Evolutionary conservation across 2,329 filamentous ascomycete genomes (phyloP).

Genomic region (Cladosporium sp.): DNA sequence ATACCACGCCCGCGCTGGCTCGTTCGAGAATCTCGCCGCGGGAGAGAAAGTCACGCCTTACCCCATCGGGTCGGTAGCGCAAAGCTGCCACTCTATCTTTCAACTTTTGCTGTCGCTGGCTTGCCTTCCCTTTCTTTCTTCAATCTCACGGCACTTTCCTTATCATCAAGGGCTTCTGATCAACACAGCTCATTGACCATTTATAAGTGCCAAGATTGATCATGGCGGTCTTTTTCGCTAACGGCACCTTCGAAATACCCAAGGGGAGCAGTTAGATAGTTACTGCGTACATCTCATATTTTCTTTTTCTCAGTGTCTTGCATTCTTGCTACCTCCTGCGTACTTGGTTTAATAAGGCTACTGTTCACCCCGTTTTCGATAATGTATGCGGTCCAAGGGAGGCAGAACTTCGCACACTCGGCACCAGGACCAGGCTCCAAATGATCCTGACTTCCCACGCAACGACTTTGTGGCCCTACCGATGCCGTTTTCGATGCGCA

Average conservation of each 20-base stretch:
- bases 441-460: background rate
- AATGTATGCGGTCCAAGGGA: background rate
- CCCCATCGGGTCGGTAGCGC: background rate
- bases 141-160: slow-evolving; percentile 69
- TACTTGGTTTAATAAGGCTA: background rate
- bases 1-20: background rate
- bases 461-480: too few species aligned
- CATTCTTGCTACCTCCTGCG: background rate
- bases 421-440: background rate
- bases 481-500: too few species aligned
- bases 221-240: slow-evolving; percentile 93
- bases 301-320: background rate
- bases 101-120: slow-evolving; percentile 17
- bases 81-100: slow-evolving; percentile 5
- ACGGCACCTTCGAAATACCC: slow-evolving; percentile 73
- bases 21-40: slow-evolving; percentile 7
- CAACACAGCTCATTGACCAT: slow-evolving; percentile 84
- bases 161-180: slow-evolving; percentile 82
- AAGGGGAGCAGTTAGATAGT: slow-evolving; percentile 96
- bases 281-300: slow-evolving; percentile 18
- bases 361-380: background rate
- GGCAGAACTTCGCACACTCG: background rate
- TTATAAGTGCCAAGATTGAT: slow-evolving; percentile 82
- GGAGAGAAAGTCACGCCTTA: slow-evolving; percentile 17
- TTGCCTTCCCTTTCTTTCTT: slow-evolving; percentile 38